Conservation (phyloP, 306 rosid genomes). For the Lagenaria siceraria region DNA sequence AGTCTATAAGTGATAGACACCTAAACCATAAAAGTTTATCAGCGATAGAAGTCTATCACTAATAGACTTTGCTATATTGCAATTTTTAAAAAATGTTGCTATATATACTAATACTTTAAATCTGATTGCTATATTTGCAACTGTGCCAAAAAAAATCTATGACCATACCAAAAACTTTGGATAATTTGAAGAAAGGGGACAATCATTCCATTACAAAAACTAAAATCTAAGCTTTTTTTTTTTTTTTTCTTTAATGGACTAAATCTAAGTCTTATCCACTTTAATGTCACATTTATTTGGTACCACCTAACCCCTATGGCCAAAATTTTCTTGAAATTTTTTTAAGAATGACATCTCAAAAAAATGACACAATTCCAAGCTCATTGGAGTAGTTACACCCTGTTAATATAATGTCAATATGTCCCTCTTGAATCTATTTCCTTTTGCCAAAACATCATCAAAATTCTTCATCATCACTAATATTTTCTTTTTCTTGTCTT, state of each 20-base stretch:
- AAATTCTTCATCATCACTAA: background rate
- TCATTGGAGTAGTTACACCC: background rate
- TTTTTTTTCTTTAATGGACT: background rate
- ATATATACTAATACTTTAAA: too few species aligned
- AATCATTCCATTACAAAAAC: background rate
- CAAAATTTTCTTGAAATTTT: background rate
- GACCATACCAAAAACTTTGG: background rate
- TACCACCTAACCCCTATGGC: background rate
- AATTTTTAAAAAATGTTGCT: too few species aligned
- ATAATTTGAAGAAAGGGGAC: background rate
- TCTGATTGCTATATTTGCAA: too few species aligned
- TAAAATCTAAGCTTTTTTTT: background rate
- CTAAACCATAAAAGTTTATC: too few species aligned
- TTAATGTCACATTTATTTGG: background rate
- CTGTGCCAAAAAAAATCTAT: too few species aligned
- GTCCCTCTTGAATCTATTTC: background rate
- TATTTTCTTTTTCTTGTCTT: background rate
- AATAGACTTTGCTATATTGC: too few species aligned
- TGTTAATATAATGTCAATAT: background rate
- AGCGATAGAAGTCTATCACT: too few species aligned
- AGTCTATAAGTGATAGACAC: too few species aligned
- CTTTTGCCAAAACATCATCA: background rate
- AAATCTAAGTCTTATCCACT: background rate
- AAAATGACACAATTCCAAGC: background rate
- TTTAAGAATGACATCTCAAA: background rate